Base-by-base conservation (phyloP, 768 basidiomycete genomes). In the Hericium rajendrae region DNA sequence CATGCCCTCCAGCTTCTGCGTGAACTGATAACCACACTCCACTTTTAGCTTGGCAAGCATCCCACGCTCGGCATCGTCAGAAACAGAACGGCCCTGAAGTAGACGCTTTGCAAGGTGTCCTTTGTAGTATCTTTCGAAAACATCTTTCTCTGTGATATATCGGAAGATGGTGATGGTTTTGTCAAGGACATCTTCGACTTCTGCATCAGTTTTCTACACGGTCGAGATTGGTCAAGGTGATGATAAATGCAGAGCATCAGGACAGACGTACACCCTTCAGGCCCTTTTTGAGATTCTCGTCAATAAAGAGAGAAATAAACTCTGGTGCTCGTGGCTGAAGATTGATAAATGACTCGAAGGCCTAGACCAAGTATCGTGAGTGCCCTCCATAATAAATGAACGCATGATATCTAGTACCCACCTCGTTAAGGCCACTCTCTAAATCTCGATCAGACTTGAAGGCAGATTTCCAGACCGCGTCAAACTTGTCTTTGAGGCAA, bases 41-140 rank as follows among this genome's bases (percentile, higher is more conserved):
- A 95, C 80, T 73, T 97, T 97, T 66, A 99, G 83, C 72, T 97
- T 97, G 49, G 92, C 86, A 1, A 99, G 80, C 94, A 99, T 97
- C 57, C 88, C 91, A 49, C 90, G 87, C 68, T 99, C 97, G 3
- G 97, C 94, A 70, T 99, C 97, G 64, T 99, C 97, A 0, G 94
- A 97, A 6, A 94, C 84, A 18, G 93, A 95, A 16, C 94, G 85
- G 10, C 82, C 83, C 28, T 82, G 79, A 32, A 98, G 78, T 11
- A 99, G 78, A 38, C 97, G 91, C 68, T 94, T 91, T 5, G 95
- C 91, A 32, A 99, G 84, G 69, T 98, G 97, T 15, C 78, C 80
- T 72, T 98, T 98, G 76, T 99, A 99, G 70, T 98, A 98, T 38
- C 91, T 82, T 70, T 99, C 97, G 68, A 99, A 99, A 13, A 93